Percentiles rank a stretch among this genome's conserved stretches.
phyloP scores from a whole-genome alignment of 2,329 filamentous ascomycete species.

The Phialophora expanda region DNA sequence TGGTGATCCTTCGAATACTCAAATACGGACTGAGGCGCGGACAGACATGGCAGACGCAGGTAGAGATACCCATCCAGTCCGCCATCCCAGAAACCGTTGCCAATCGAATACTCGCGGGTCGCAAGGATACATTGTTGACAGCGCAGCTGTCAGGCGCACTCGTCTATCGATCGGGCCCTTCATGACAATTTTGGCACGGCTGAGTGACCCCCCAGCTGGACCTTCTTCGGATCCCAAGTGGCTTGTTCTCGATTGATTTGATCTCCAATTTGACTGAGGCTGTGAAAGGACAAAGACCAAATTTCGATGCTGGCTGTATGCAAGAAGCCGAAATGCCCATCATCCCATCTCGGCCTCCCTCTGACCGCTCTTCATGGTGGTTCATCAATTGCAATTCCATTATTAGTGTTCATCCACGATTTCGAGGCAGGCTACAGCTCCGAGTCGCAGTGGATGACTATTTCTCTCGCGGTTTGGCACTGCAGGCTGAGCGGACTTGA shows the following conservation, averaged over 20 bases:
- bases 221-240: constrained; percentile 11
- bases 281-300: constrained; percentile 14
- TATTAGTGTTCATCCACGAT: background rate
- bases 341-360: constrained; percentile 5
- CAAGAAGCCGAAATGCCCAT: constrained; percentile 11
- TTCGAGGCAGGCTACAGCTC: background rate
- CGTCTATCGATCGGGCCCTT: constrained; percentile 2
- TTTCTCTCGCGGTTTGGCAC: background rate
- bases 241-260: constrained; percentile 15
- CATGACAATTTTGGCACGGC: constrained; percentile 4
- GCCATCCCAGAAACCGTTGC: background rate
- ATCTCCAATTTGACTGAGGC: constrained; percentile 7
- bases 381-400: constrained; percentile 1
- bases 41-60: background rate
- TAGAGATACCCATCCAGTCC: background rate
- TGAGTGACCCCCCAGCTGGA: constrained; percentile 6
- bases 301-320: constrained; percentile 6
- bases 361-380: constrained; percentile 18
- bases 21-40: background rate
- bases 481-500: background rate
- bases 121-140: background rate
- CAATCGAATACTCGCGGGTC: background rate
- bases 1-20: background rate
- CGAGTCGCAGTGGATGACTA: constrained; percentile 1
- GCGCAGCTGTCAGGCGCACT: constrained; percentile 1